These are phyloP conservation scores for Wickerhamomyces mucosus DNA, from an alignment of 805 yeast species.

Conservation along the genomic window DNA sequence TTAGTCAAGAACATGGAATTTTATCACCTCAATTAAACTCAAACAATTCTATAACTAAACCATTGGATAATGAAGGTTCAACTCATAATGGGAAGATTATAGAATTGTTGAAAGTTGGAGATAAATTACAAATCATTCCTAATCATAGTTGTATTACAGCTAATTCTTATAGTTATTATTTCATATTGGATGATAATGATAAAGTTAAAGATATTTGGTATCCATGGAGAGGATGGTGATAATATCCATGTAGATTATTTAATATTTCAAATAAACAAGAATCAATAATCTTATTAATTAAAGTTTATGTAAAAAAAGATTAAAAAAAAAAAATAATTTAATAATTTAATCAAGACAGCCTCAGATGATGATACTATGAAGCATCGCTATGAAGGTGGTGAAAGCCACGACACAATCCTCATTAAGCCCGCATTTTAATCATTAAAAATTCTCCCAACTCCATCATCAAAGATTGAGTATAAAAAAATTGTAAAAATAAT, in stretches of 20 bases:
- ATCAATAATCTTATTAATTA: too few species aligned
- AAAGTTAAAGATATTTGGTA: conserved; percentile 54
- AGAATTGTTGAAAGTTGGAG: conserved; percentile 47
- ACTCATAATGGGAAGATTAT: too few species aligned
- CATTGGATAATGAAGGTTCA: conserved; percentile 17
- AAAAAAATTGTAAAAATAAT: background rate
- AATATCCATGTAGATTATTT: background rate
- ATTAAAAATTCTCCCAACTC: background rate
- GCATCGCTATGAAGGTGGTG: conserved; percentile 42
- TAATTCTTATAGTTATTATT: conserved; percentile 44
- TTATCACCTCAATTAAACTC: too few species aligned
- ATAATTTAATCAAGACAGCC: conserved; percentile 20
- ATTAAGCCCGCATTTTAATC: conserved; percentile 31
- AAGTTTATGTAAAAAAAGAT: too few species aligned
- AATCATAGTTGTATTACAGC: conserved; percentile 73
- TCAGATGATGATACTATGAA: conserved; percentile 20
- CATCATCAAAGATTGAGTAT: background rate
- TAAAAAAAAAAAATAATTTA: background rate
- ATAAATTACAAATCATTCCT: conserved; percentile 46
- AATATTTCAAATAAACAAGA: too few species aligned
- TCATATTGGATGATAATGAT: conserved; percentile 38
- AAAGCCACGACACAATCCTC: conserved; percentile 44
- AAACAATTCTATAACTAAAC: too few species aligned
- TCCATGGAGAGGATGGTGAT: conserved; percentile 45
- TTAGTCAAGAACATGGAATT: conserved; percentile 78